Conservation (phyloP, 345 rosid species). For the Eucalyptus melliodora region DNA sequence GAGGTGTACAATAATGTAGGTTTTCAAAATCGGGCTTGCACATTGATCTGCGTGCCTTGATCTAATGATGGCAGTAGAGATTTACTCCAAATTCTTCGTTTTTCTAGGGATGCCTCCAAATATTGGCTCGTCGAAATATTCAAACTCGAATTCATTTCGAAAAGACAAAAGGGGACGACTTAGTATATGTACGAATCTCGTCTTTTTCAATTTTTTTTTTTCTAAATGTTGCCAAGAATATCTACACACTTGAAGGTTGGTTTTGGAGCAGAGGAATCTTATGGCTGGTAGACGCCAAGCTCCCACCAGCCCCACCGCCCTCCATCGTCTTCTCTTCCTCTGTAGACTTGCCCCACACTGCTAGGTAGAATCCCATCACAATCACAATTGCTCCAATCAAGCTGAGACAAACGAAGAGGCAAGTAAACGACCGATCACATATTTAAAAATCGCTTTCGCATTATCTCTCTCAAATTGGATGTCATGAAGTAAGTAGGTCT, state of each 20-base stretch:
- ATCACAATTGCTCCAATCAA: neutral
- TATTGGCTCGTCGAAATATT: neutral
- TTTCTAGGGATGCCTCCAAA: neutral
- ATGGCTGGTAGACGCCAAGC: neutral
- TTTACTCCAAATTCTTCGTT: neutral
- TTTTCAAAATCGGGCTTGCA: neutral
- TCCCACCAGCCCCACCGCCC: neutral
- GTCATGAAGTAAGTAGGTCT: neutral
- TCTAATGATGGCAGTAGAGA: neutral
- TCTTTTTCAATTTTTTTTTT: neutral
- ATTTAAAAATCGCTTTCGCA: neutral
- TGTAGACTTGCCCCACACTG: neutral
- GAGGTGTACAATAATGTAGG: neutral
- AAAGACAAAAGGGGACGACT: neutral
- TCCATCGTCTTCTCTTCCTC: neutral
- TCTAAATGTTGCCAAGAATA: neutral
- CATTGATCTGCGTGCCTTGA: neutral
- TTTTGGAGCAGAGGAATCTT: neutral
- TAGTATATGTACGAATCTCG: neutral
- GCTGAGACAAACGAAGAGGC: neutral
- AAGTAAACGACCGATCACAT: neutral
- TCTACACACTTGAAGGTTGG: neutral
- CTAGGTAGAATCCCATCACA: neutral
- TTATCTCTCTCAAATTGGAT: neutral
- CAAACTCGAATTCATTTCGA: neutral